These are phyloP conservation scores for Colletotrichum sp. DNA, from an alignment of 2,329 filamentous ascomycete genomes.

Conservation along the genomic window DNA sequence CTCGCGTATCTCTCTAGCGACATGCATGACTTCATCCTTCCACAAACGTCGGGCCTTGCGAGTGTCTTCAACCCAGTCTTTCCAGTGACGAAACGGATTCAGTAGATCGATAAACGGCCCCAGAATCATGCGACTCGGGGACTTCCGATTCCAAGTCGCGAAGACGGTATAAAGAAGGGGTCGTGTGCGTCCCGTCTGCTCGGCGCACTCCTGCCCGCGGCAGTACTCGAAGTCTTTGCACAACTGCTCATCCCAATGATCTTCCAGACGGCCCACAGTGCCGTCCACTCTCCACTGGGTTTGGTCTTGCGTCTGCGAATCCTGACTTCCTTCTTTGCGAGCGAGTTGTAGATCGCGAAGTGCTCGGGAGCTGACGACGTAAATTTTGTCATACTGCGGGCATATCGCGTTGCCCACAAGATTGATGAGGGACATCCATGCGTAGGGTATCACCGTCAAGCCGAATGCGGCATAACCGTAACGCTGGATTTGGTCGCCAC, in stretches of 20 bases:
- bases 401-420: rapidly evolving
- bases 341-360: rapidly evolving
- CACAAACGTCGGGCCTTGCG: background rate
- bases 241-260: background rate
- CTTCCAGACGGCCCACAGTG: background rate
- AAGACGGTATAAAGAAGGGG: background rate
- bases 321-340: rapidly evolving
- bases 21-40: rapidly evolving
- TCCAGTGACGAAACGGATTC: background rate
- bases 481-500: background rate
- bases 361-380: rapidly evolving
- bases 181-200: background rate
- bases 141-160: background rate
- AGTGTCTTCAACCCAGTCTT: background rate
- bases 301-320: background rate
- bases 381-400: background rate
- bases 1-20: rapidly evolving
- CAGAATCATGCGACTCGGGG: background rate
- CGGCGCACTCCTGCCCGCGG: background rate
- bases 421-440: background rate
- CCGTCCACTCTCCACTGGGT: background rate
- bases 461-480: background rate
- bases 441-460: background rate
- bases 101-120: background rate
- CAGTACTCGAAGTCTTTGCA: background rate